Base-by-base conservation (phyloP, 345 rosid genomes). In the Litchi chinensis region DNA sequence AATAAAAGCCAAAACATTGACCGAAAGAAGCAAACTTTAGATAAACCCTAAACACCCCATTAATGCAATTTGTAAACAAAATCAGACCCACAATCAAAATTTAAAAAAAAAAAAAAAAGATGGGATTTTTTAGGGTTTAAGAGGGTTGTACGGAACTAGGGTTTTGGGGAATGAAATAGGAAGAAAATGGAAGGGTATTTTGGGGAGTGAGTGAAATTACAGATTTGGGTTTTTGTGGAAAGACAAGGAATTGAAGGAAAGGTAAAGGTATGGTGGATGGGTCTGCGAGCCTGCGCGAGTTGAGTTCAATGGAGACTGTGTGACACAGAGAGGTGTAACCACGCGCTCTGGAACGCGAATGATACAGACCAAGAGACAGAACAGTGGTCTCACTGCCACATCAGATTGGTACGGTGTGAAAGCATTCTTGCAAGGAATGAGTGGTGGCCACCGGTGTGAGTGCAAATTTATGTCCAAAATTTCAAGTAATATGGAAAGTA, bases 321-420 rank as follows among this genome's bases (percentile, higher is more conserved):
- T 0, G 65, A 67, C 65, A n/a, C 50, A 21, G 65, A 37, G 24
- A 9, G 16, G 72, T 54, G 52, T 13, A 19, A 0, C 5, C 79
- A 76, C 79, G 79, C 73, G 73, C 79, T 32, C 37, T 67, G 50
- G 52, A 67, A 48, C 32, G 41, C 54, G 66, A 67, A 67, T 39
- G 79, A 75, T 43, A 26, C 77, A 63, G 46, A 46, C 37, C 37
- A 26, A 46, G 5, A 13, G 39, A 48, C 11, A 62, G n/a, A 3
- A 48, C 12, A 62, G 8, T 1, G 13, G 73, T 41, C 19, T 56
- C 28, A 28, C 24, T 24, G 70, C 70, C 59, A 44, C 37, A 32
- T 73, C 68, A 62, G 22, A 46, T 75, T 15, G 0, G 21, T 60
- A 62, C 75, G 63, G 16, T 39, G 26, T 9, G n/a, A 54, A 46